These are phyloP conservation scores for Trichocladium uniseriatum DNA, from an alignment of 495 filamentous ascomycete genomes.

Conservation along the genomic window DNA sequence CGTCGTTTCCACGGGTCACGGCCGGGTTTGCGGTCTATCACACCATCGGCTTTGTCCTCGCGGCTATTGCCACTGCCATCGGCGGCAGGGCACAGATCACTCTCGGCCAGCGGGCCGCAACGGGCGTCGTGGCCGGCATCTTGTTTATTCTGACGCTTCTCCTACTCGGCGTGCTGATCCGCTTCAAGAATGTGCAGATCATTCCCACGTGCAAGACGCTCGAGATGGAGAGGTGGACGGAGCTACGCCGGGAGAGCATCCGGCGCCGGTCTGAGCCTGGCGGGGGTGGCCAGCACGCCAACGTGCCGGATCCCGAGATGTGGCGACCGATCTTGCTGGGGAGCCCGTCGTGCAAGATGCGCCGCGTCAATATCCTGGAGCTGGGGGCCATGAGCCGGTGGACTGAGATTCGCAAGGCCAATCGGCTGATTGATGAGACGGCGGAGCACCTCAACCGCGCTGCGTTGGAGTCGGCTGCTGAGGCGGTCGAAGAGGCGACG, in stretches of 20 bases:
- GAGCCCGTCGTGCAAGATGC: conserved; percentile 54
- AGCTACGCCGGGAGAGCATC: conserved; percentile 33
- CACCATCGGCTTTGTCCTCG: conserved; percentile 52
- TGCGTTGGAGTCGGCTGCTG: conserved; percentile 26
- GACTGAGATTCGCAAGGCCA: conserved; percentile 62
- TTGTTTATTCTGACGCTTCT: conserved; percentile 53
- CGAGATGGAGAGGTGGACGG: conserved; percentile 43
- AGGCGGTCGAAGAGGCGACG: too few relatives aligned
- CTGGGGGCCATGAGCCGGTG: conserved; percentile 54
- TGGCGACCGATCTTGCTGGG: conserved; percentile 61
- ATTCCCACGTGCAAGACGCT: conserved; percentile 47
- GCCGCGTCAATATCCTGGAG: conserved; percentile 59
- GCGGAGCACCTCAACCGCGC: conserved; percentile 33
- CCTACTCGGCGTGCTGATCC: conserved; percentile 47
- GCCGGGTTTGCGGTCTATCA: conserved; percentile 66
- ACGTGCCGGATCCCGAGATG: conserved; percentile 36
- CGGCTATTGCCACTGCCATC: conserved; percentile 53
- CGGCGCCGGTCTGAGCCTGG: conserved; percentile 27
- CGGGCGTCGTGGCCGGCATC: conserved; percentile 53
- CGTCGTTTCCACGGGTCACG: conserved; percentile 57
- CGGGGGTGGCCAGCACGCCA: conserved; percentile 18
- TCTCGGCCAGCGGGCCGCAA: conserved; percentile 55
- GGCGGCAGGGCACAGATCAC: conserved; percentile 52
- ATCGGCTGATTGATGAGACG: conserved; percentile 45
- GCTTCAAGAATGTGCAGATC: conserved; percentile 56